Percentiles rank a stretch among this genome's conserved stretches.
phyloP scores from a whole-genome alignment of 495 filamentous ascomycete species.

The Chaetomium fimeti region DNA sequence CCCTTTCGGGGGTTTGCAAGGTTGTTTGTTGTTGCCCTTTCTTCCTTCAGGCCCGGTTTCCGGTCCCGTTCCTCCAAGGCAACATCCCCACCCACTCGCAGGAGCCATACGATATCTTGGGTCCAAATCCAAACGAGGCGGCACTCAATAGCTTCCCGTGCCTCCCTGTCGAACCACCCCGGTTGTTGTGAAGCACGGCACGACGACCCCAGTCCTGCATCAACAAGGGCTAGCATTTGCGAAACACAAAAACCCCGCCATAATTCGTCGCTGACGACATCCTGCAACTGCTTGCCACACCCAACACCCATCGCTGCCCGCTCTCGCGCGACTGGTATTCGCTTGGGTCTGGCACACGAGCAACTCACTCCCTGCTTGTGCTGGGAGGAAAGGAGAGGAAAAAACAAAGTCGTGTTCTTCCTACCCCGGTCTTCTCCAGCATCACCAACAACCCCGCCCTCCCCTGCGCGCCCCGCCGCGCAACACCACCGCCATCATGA shows the following conservation, averaged over 20 bases:
- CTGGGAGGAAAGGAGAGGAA: conserved; percentile 2
- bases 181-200: not conserved
- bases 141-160: not conserved
- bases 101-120: not conserved
- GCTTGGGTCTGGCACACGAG: conserved; percentile 9
- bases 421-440: not conserved
- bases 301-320: conserved; percentile 11
- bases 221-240: conserved; percentile 33
- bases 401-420: not conserved
- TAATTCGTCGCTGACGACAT: conserved; percentile 39
- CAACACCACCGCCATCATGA: conserved; percentile 51
- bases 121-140: not conserved
- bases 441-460: conserved; percentile 15
- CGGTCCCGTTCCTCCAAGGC: conserved; percentile 2
- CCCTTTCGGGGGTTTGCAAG: not conserved
- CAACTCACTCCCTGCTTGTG: not conserved
- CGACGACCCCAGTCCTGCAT: not conserved
- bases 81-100: conserved; percentile 1
- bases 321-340: conserved; percentile 2
- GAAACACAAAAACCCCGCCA: conserved; percentile 43
- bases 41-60: not conserved
- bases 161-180: conserved; percentile 6
- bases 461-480: conserved; percentile 40
- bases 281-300: conserved; percentile 22
- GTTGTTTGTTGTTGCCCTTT: conserved; percentile 5